Conservation (phyloP, 1,284 basidiomycete species). For the Calocybe gambosa region DNA sequence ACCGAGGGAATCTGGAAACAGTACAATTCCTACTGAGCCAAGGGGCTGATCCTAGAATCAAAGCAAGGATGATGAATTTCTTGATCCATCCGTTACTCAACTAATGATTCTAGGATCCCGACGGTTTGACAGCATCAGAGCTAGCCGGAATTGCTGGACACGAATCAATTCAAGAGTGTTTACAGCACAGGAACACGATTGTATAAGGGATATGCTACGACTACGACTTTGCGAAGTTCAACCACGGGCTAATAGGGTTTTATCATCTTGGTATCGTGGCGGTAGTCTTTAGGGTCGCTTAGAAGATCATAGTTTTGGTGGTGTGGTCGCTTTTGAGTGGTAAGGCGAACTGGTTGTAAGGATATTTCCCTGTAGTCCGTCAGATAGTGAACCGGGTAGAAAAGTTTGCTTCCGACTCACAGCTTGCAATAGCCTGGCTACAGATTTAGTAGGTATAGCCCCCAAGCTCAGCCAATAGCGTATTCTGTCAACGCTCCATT, state of each 20-base stretch:
- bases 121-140: slow-evolving; percentile 60
- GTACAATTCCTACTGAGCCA: slow-evolving; percentile 57
- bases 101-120: slow-evolving; percentile 51
- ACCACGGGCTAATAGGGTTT: too few relatives aligned
- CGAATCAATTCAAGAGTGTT: slow-evolving; percentile 47
- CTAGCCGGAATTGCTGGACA: slow-evolving; percentile 66
- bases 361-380: slow-evolving; percentile 30
- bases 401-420: slow-evolving; percentile 46
- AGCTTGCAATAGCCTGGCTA: slow-evolving; percentile 73
- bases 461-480: slow-evolving; percentile 85
- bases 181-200: too few relatives aligned
- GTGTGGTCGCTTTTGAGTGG: slow-evolving; percentile 30
- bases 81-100: neutral
- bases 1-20: slow-evolving; percentile 61
- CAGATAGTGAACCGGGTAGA: neutral
- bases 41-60: slow-evolving; percentile 61
- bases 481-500: slow-evolving; percentile 90
- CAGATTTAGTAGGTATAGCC: slow-evolving; percentile 77
- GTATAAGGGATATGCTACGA: neutral
- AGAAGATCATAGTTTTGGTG: neutral
- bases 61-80: slow-evolving; percentile 35
- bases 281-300: slow-evolving; percentile 8
- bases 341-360: slow-evolving; percentile 48
- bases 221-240: neutral
- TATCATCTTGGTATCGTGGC: too few relatives aligned